Conservation (phyloP, 345 rosid species). For the Odontarrhena argentea region DNA sequence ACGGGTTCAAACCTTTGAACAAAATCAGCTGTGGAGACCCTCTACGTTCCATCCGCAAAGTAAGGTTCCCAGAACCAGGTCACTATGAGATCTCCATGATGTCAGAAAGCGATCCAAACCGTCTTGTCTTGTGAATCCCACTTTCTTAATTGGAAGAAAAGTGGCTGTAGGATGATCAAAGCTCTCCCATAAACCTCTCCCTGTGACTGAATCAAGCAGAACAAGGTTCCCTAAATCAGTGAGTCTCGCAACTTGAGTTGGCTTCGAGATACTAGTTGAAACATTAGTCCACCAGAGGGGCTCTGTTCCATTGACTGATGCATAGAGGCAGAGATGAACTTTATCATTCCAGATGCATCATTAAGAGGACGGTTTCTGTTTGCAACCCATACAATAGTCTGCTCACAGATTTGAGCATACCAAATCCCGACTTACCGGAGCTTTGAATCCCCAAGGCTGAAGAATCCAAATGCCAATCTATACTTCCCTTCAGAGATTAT, state of each 20-base stretch:
- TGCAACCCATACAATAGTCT: constrained; percentile 75
- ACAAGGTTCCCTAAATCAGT: constrained; percentile 68
- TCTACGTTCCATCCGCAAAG: constrained; percentile 40
- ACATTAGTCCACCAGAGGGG: constrained; percentile 31
- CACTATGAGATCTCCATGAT: constrained; percentile 56
- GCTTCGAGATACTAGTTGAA: neutral
- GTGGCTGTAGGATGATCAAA: constrained; percentile 71
- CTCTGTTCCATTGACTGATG: constrained; percentile 24
- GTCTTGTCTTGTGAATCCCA: constrained; percentile 50
- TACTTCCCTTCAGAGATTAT: constrained; percentile 44
- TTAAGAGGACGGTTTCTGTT: constrained; percentile 46
- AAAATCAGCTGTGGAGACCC: constrained; percentile 55
- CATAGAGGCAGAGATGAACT: constrained; percentile 37
- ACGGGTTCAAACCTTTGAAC: constrained; percentile 34
- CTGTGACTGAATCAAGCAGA: constrained; percentile 38
- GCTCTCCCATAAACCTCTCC: constrained; percentile 60
- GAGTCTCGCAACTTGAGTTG: constrained; percentile 48
- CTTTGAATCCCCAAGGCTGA: constrained; percentile 52
- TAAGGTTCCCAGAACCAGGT: constrained; percentile 49
- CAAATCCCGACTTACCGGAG: constrained; percentile 69
- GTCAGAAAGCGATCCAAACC: constrained; percentile 46
- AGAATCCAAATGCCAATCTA: constrained; percentile 60
- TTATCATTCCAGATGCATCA: constrained; percentile 24
- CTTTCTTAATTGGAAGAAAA: constrained; percentile 58
- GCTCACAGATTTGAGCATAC: constrained; percentile 52